These are phyloP conservation scores for Dimocarpus longan DNA, from an alignment of 345 rosid genomes.

Conservation along the genomic window DNA sequence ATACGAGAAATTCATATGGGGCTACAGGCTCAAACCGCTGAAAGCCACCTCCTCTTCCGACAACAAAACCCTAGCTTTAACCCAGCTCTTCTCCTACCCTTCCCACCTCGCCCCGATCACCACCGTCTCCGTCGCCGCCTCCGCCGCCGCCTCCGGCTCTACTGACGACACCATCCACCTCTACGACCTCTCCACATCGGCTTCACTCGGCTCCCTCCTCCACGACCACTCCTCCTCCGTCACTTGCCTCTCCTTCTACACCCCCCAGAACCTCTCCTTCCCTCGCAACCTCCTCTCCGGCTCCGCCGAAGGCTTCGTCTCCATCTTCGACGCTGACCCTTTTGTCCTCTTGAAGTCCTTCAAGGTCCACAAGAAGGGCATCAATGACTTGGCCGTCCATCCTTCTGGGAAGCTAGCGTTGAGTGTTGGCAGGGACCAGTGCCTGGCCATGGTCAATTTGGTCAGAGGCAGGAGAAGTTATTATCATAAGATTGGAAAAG, in stretches of 20 bases:
- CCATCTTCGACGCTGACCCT: slow-evolving; percentile 82
- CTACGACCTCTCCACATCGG: slow-evolving; percentile 78
- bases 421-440: slow-evolving; percentile 79
- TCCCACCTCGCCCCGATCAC: slow-evolving; percentile 84
- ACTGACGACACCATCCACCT: slow-evolving; percentile 82
- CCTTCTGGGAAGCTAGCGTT: slow-evolving; percentile 85
- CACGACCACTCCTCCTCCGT: slow-evolving; percentile 68
- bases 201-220: slow-evolving; percentile 81
- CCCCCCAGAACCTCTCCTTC: slow-evolving; percentile 69
- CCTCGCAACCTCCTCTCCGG: slow-evolving; percentile 91
- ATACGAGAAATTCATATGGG: slow-evolving; percentile 89
- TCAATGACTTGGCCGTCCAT: slow-evolving; percentile 75
- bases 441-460: slow-evolving; percentile 83
- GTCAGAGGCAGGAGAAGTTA: slow-evolving; percentile 88
- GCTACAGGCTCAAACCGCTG: slow-evolving; percentile 72
- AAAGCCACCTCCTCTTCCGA: slow-evolving; percentile 30
- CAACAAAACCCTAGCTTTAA: slow-evolving; percentile 46
- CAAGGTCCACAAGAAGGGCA: slow-evolving; percentile 61
- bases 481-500: slow-evolving; percentile 69
- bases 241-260: slow-evolving; percentile 78
- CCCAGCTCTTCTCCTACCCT: slow-evolving; percentile 85
- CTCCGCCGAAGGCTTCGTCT: slow-evolving; percentile 81
- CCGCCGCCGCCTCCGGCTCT: slow-evolving; percentile 85
- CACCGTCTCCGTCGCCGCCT: slow-evolving; percentile 72
- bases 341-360: slow-evolving; percentile 77